Conservation (phyloP, 441 rosid species). For the Rhodomyrtus psidioides region DNA sequence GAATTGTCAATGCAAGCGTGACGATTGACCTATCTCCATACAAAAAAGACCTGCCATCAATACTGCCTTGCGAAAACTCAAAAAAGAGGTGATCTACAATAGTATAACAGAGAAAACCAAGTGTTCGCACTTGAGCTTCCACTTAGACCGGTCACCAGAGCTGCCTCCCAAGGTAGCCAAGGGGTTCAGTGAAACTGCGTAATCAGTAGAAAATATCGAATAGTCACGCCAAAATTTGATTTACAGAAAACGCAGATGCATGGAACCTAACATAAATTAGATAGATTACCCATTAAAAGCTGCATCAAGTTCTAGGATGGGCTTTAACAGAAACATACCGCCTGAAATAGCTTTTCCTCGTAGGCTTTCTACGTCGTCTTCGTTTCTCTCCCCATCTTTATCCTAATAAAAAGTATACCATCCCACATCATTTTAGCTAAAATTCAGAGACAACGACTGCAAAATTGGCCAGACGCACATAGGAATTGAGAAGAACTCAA, state of each 20-base stretch:
- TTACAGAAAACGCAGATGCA: neutral
- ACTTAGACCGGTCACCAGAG: conserved; percentile 37
- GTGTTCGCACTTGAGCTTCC: conserved; percentile 75
- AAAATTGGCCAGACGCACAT: neutral
- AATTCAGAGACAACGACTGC: neutral
- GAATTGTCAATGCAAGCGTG: conserved; percentile 74
- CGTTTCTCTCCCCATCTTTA: conserved; percentile 25
- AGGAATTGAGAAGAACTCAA: neutral
- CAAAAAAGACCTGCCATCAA: neutral
- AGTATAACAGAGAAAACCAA: neutral
- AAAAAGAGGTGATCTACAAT: neutral
- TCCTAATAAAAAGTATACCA: conserved; percentile 16
- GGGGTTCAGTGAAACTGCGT: conserved; percentile 26
- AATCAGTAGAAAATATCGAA: neutral
- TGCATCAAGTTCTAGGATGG: neutral
- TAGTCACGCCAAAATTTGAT: neutral
- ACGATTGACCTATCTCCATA: conserved; percentile 48
- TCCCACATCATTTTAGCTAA: neutral
- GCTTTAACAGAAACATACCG: conserved; percentile 7
- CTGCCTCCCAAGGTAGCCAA: conserved; percentile 25
- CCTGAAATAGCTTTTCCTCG: conserved; percentile 40
- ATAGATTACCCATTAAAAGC: neutral
- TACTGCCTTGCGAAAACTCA: neutral
- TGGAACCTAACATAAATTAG: neutral
- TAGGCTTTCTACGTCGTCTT: conserved; percentile 47